Evolutionary conservation across 2,329 filamentous ascomycete species (phyloP).

Genomic region (Aspergillus floridensis): DNA sequence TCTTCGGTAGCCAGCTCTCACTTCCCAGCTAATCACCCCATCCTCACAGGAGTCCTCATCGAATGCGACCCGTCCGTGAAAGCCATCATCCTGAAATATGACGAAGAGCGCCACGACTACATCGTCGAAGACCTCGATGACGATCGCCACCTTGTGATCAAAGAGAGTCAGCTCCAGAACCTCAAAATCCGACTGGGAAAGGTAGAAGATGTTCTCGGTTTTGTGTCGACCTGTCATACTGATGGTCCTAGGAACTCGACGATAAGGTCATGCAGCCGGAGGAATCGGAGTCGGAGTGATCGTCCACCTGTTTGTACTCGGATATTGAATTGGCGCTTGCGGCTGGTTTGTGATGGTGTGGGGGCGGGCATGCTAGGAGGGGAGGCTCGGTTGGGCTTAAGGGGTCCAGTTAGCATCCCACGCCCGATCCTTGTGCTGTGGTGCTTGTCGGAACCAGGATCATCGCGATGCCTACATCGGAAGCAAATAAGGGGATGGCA

Average conservation of each 20-base stretch:
- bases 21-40: slow-evolving; percentile 2
- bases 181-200: slow-evolving; percentile 43
- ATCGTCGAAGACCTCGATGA: slow-evolving; percentile 50
- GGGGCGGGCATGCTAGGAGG: too few species aligned
- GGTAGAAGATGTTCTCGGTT: slow-evolving; percentile 25
- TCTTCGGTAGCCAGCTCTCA: too few species aligned
- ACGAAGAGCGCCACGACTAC: slow-evolving; percentile 47
- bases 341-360: too few species aligned
- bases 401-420: too few species aligned
- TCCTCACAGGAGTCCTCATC: slow-evolving; percentile 41
- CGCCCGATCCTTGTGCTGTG: too few species aligned
- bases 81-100: slow-evolving; percentile 49
- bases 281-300: slow-evolving; percentile 45
- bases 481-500: too few species aligned
- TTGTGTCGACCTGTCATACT: background rate
- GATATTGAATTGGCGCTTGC: too few species aligned
- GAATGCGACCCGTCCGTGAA: slow-evolving; percentile 51
- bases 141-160: slow-evolving; percentile 46
- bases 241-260: slow-evolving; percentile 44
- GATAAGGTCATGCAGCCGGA: slow-evolving; percentile 49
- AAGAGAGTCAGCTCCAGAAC: slow-evolving; percentile 45
- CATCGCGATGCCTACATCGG: too few species aligned
- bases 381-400: too few species aligned
- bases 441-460: too few species aligned
- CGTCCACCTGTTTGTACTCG: background rate